A percentile compares a stretch with the other conserved stretches of the same genome.
phyloP scores from a whole-genome alignment of 768 basidiomycete species.

The Rhizopogon salebrosus region DNA sequence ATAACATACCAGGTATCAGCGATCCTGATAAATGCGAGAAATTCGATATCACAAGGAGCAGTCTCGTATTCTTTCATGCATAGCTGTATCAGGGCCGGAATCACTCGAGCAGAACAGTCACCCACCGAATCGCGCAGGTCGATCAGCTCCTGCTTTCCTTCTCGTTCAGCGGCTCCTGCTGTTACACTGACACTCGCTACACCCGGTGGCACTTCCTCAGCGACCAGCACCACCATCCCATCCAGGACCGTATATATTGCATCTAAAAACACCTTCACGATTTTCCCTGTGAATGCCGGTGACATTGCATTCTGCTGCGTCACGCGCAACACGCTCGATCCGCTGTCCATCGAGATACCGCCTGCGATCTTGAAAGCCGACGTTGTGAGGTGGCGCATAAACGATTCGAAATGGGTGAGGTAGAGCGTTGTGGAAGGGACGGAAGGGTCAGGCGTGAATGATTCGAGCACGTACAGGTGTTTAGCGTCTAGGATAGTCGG shows the following conservation, averaged over 20 bases:
- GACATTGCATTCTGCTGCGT: conserved; percentile 60
- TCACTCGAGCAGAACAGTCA: conserved; percentile 1
- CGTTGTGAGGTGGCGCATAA: conserved; percentile 75
- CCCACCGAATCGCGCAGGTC: conserved; percentile 62
- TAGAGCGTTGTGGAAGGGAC: conserved; percentile 70
- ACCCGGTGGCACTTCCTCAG: conserved; percentile 54
- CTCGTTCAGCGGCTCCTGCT: conserved; percentile 20
- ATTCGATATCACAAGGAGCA: conserved; percentile 87
- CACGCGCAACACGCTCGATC: conserved; percentile 43
- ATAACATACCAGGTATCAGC: conserved; percentile 75
- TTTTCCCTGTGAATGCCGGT: conserved; percentile 61
- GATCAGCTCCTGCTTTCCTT: conserved; percentile 51
- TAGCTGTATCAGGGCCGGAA: not conserved
- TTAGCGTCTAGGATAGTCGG: conserved; percentile 59
- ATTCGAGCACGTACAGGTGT: conserved; percentile 78
- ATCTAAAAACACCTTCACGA: conserved; percentile 83
- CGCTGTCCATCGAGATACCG: conserved; percentile 54
- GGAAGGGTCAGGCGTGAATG: conserved; percentile 65
- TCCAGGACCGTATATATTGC: conserved; percentile 81
- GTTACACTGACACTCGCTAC: conserved; percentile 32
- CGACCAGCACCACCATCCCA: conserved; percentile 77
- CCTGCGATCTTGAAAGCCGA: conserved; percentile 78
- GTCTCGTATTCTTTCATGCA: conserved; percentile 69
- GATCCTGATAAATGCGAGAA: conserved; percentile 67
- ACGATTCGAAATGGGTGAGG: conserved; percentile 70